A percentile compares a stretch with the other conserved stretches of the same genome.
Conservation (phyloP, 768 basidiomycete genomes). For the Auricularia sp. region DNA sequence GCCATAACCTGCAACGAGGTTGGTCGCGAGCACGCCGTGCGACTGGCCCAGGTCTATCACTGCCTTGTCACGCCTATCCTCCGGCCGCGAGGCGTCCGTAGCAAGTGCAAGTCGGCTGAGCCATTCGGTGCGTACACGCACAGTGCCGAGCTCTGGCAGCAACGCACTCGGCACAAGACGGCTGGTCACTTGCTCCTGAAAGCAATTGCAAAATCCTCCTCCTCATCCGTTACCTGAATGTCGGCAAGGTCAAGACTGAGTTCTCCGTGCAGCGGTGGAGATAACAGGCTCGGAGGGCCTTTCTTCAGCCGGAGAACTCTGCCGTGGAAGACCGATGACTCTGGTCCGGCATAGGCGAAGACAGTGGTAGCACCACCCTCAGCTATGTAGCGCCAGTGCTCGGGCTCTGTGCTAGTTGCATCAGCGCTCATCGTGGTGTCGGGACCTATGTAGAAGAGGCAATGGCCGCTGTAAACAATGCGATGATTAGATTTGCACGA, state of each 20-base stretch:
- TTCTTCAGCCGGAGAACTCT: conserved; percentile 77
- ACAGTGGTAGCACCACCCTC: conserved; percentile 93
- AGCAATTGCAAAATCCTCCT: conserved; percentile 30
- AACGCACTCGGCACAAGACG: conserved; percentile 50
- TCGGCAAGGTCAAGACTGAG: conserved; percentile 20
- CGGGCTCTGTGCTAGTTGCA: conserved; percentile 23
- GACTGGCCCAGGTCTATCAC: conserved; percentile 43
- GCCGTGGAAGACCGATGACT: conserved; percentile 41
- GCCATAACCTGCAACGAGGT: conserved; percentile 58
- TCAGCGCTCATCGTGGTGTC: conserved; percentile 9
- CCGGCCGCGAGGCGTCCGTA: conserved; percentile 46
- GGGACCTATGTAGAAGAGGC: too few species aligned
- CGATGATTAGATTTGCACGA: too few species aligned
- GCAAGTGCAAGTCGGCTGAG: conserved; percentile 39
- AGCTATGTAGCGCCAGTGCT: conserved; percentile 74
- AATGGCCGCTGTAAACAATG: too few species aligned
- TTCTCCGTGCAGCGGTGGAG: not conserved
- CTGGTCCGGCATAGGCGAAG: conserved; percentile 64
- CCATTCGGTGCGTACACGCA: conserved; percentile 45
- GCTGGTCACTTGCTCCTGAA: conserved; percentile 57
- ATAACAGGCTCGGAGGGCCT: conserved; percentile 11
- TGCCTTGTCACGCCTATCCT: conserved; percentile 43
- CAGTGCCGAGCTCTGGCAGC: conserved; percentile 48
- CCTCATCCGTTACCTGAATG: conserved; percentile 22
- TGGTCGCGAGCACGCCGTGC: conserved; percentile 67